A percentile compares a stretch with the other conserved stretches of the same genome.
These are phyloP conservation scores for Xerocomus amazonicus DNA, from an alignment of 1,284 basidiomycete species.

Conservation along the genomic window DNA sequence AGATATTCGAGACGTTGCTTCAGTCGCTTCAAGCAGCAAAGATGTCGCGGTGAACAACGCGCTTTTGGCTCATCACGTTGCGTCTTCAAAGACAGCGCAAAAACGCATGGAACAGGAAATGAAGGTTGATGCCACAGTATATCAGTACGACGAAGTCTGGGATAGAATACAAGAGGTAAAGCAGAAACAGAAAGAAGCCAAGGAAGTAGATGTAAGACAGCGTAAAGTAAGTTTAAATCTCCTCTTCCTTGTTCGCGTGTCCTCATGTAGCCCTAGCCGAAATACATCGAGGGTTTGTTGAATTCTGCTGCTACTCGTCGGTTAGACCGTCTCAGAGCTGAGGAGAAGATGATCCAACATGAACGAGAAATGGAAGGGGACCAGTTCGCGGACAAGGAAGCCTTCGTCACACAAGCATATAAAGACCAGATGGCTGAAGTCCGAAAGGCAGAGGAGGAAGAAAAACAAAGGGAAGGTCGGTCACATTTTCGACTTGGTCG, in stretches of 20 bases:
- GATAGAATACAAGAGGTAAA: constrained; percentile 93
- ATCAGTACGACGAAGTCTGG: constrained; percentile 96
- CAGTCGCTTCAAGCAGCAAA: constrained; percentile 39
- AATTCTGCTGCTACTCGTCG: constrained; percentile 83
- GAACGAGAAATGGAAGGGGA: constrained; percentile 94
- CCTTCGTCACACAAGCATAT: constrained; percentile 97
- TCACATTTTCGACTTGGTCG: constrained; percentile 8
- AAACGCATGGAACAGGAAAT: constrained; percentile 75
- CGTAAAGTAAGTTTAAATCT: constrained; percentile 56
- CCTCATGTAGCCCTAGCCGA: constrained; percentile 57
- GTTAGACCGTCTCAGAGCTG: constrained; percentile 89
- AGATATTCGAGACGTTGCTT: constrained; percentile 48
- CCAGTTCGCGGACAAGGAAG: constrained; percentile 91
- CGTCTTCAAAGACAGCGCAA: constrained; percentile 55
- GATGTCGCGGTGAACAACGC: constrained; percentile 48
- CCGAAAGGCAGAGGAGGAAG: constrained; percentile 86
- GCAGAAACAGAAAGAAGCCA: constrained; percentile 65
- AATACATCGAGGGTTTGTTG: constrained; percentile 86
- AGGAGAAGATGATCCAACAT: constrained; percentile 96
- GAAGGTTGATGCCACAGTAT: constrained; percentile 80
- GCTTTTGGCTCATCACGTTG: constrained; percentile 54
- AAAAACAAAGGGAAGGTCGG: constrained; percentile 80
- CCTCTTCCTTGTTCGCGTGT: constrained; percentile 8
- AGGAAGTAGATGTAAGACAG: constrained; percentile 68
- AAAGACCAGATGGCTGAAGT: constrained; percentile 96